A percentile compares a stretch with the other conserved stretches of the same genome.
phyloP scores from a whole-genome alignment of 768 basidiomycete species.

The Leucocoprinus sp. region DNA sequence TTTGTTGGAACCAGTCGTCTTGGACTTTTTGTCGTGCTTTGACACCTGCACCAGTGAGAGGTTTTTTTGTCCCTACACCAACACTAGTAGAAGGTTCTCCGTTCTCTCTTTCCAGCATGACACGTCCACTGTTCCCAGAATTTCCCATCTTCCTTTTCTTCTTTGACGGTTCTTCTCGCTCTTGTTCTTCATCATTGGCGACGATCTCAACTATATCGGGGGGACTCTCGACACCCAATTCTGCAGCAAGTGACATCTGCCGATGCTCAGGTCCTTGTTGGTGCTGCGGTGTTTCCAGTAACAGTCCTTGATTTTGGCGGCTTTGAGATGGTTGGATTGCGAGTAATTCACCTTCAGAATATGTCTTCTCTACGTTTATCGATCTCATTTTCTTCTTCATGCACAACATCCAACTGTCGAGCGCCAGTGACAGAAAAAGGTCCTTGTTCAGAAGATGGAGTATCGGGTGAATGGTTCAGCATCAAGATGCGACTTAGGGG shows the following conservation, averaged over 20 bases:
- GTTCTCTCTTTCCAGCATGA: neutral
- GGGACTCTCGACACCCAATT: constrained; percentile 37
- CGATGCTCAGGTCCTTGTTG: constrained; percentile 14
- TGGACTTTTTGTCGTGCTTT: constrained; percentile 27
- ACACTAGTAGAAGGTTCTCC: neutral
- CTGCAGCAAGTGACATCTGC: constrained; percentile 34
- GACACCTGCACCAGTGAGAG: constrained; percentile 11
- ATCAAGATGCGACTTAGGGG: constrained; percentile 74
- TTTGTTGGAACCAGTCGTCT: too few relatives aligned
- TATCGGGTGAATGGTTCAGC: constrained; percentile 54
- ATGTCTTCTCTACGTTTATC: constrained; percentile 12
- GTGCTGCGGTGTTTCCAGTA: too few relatives aligned
- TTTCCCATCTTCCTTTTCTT: constrained; percentile 38
- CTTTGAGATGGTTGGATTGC: too few relatives aligned
- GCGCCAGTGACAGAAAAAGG: constrained; percentile 17
- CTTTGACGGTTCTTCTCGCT: constrained; percentile 30
- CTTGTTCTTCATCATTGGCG: neutral
- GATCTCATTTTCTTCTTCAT: constrained; percentile 27
- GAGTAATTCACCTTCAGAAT: neutral
- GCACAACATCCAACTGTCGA: constrained; percentile 23
- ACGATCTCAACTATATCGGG: constrained; percentile 23
- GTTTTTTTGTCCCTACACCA: constrained; percentile 26
- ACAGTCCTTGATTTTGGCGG: too few relatives aligned
- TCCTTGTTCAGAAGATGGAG: constrained; percentile 16
- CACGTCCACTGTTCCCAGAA: constrained; percentile 19